Evolutionary conservation across 2,329 filamentous ascomycete species (phyloP), one percentile per base, ranked within the genome.

Genomic region (Xylariaceae sp.): DNA sequence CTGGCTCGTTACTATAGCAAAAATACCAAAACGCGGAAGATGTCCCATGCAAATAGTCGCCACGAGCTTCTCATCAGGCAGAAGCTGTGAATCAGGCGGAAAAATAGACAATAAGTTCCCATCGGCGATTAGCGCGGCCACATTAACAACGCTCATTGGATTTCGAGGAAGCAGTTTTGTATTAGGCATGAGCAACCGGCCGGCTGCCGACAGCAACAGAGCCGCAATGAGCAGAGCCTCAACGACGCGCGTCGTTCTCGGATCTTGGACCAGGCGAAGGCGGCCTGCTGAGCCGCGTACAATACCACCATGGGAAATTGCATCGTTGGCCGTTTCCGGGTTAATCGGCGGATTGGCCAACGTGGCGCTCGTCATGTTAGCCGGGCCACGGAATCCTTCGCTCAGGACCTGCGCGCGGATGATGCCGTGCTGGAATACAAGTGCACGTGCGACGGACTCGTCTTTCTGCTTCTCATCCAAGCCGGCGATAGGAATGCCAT

Each of bases 381-480:
- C 32, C 10, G 30, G 27, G n/a, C 20, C n/a, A 2, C 37, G 24
- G 27, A 20, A 39, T 9, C 15, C 26, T 2, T 16, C 11, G 35
- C 15, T 57, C 2, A 75, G 47, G 2, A 21, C 29, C 30, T 50
- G 47, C n/a, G 47, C 30, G 5, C 13, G 16, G 5, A 50, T 42
- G 18, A 50, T 29, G 6, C 39, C 39, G 7, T 44, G 37, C 0
- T 50, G 47, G 1, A 29, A 11, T 11, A 30, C 30, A 24, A 50
- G 43, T 1, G 47, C 47, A n/a, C 3, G 30, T 16, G 10, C 9
- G 10, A 50, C 32, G 9, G n/a, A 13, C 15, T 42, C 46, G n/a
- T 26, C 24, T 36, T 6, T 16, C 3, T 30, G 13, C 3, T 8
- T 18, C 7, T 49, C 9, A 5, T 21, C 20, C 7, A 42, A 29